These are phyloP conservation scores for Agrocybe chaxingu DNA, from an alignment of 768 basidiomycete species.

Conservation along the genomic window DNA sequence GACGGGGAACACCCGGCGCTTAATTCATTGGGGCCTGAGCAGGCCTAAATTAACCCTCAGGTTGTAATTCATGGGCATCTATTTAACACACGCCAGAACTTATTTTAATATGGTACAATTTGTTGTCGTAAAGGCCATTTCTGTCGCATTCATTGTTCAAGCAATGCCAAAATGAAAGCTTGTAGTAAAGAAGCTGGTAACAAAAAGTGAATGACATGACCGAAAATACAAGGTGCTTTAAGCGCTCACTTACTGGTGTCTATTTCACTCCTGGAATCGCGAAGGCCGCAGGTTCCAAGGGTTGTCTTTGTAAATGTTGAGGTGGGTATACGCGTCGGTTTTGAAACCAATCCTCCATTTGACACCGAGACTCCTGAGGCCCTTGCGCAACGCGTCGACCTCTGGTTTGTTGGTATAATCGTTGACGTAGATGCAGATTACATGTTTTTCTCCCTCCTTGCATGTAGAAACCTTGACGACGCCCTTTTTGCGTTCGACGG, in stretches of 20 bases:
- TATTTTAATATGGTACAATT: too few species aligned
- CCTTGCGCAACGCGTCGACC: slow-evolving; percentile 28
- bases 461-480: slow-evolving; percentile 34
- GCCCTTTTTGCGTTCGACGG: slow-evolving; percentile 23
- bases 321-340: slow-evolving; percentile 35
- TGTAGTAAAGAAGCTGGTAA: too few species aligned
- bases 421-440: slow-evolving; percentile 29
- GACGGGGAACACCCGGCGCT: too few species aligned
- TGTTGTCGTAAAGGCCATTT: too few species aligned
- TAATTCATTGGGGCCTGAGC: too few species aligned
- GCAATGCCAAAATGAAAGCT: too few species aligned
- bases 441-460: slow-evolving; percentile 29
- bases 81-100: too few species aligned
- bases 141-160: too few species aligned
- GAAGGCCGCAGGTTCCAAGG: slow-evolving; percentile 32
- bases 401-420: slow-evolving; percentile 26
- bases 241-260: neutral
- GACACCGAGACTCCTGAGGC: slow-evolving; percentile 28
- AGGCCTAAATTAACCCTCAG: too few species aligned
- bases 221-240: neutral
- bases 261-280: slow-evolving; percentile 21
- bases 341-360: slow-evolving; percentile 38
- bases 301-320: slow-evolving; percentile 35
- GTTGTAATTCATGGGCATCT: too few species aligned
- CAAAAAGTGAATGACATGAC: too few species aligned